Evolutionary conservation across 2,329 filamentous ascomycete species (phyloP).

Genomic region (Diplodia corticola): DNA sequence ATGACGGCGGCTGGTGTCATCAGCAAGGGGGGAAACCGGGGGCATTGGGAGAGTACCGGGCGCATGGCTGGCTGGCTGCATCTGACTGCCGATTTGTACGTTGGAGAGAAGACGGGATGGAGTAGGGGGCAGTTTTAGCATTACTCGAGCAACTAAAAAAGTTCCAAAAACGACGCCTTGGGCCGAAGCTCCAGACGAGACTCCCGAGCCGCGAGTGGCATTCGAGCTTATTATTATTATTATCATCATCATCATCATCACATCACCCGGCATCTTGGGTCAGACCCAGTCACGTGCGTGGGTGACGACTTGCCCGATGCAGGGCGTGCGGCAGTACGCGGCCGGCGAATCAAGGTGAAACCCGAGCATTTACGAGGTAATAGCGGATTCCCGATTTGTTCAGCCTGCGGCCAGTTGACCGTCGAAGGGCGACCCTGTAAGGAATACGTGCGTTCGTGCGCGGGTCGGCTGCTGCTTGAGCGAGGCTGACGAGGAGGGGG

Average conservation of each 20-base stretch:
- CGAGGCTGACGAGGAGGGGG: background rate
- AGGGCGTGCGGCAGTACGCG: background rate
- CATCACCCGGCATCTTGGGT: background rate
- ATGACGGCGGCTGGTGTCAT: background rate
- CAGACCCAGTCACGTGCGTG: background rate
- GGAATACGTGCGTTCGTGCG: background rate
- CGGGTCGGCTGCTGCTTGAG: background rate
- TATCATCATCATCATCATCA: no score
- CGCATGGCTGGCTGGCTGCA: constrained; percentile 14
- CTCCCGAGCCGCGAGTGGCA: no score
- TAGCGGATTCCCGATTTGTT: no score
- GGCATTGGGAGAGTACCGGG: constrained; percentile 13
- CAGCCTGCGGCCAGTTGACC: no score
- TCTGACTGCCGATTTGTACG: constrained; percentile 16
- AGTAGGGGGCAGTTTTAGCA: constrained; percentile 12
- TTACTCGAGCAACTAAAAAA: constrained; percentile 19
- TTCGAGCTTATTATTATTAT: no score
- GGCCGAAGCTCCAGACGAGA: background rate
- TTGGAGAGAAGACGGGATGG: background rate
- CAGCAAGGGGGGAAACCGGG: background rate
- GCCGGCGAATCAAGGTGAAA: constrained; percentile 10
- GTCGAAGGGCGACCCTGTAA: constrained; percentile 3
- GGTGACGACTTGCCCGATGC: background rate
- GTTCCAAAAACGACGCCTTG: constrained; percentile 6
- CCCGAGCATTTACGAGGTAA: background rate